Evolutionary conservation across 768 basidiomycete species (phyloP).

Genomic region (Porphyrellus cyaneotinctus): DNA sequence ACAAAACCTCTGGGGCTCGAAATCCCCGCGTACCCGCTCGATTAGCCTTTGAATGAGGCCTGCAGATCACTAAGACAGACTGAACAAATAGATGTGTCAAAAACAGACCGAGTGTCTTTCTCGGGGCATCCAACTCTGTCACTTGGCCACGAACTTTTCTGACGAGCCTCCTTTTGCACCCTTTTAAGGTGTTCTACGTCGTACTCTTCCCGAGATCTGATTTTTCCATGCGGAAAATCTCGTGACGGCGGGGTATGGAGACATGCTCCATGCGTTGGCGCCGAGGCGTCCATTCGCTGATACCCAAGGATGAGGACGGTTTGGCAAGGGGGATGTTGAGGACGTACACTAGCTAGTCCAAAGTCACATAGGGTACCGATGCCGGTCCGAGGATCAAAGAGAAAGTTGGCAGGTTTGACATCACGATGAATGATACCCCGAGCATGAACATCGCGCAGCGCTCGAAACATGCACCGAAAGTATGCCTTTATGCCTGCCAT

Average conservation of each 20-base stretch:
- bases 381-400: constrained; percentile 82
- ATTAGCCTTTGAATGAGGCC: constrained; percentile 87
- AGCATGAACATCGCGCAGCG: constrained; percentile 81
- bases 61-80: constrained; percentile 23
- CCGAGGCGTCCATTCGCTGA: constrained; percentile 53
- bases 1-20: constrained; percentile 90
- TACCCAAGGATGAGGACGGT: constrained; percentile 5
- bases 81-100: background rate
- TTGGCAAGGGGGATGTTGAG: background rate
- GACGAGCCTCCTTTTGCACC: constrained; percentile 57
- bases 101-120: constrained; percentile 63
- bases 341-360: constrained; percentile 85
- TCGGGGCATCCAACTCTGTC: constrained; percentile 77
- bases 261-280: constrained; percentile 53
- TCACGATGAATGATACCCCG: constrained; percentile 92
- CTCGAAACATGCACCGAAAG: constrained; percentile 87
- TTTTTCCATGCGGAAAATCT: constrained; percentile 66
- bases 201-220: constrained; percentile 42
- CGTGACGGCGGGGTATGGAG: constrained; percentile 68
- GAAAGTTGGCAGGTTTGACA: constrained; percentile 96
- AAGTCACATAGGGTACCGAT: constrained; percentile 91
- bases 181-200: constrained; percentile 48
- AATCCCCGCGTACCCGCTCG: constrained; percentile 97
- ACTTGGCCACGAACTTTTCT: constrained; percentile 47
- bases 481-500: constrained; percentile 79